Evolutionary conservation across 2,329 filamentous ascomycete genomes (phyloP), one percentile per base, ranked within the genome.

Genomic region (Hysterium pulicare): DNA sequence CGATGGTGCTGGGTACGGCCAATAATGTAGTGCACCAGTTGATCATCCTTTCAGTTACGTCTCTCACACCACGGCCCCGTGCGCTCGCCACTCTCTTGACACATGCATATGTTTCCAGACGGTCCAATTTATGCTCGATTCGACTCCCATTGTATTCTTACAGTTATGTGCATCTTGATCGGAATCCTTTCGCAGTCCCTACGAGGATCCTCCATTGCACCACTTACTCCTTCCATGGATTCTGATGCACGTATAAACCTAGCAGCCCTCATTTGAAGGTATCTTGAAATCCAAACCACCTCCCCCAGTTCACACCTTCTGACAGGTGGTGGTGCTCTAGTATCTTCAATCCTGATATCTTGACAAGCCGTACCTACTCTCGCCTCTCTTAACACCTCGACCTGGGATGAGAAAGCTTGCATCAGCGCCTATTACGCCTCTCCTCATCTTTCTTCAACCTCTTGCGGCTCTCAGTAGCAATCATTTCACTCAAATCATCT

Each of bases 401-500:
- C n/a, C 7, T 38, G 20, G 16, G 16, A 4, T 15, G 5, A 26
- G 19, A 38, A n/a, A 24, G 5, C 21, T 24, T 15, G n/a, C 16
- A 16, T 56, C 49, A 64, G 44, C 69, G 58, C 73, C 84, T 84
- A 50, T 81, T 77, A 57, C 77, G 77, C 64, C 83, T 82, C 68
- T 95, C 89, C 66, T 88, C 83, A 55, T 95, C 90, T 51, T 86
- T 81, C 78, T 90, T 94, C 64, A 90, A 79, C 63, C 90, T 80
- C 78, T 97, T 97, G 51, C 89, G 79, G 61, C 84, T 89, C 71
- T 97, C 93, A 58, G 88, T 84, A 10, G 89, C 89, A 71, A 98
- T 96, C 87, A 98, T 94, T 59, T 95, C 87, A 57, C 84, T 91
- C 43, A 98, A 70, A 62, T 96, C 91, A 55, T 97, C 91, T 64